Evolutionary conservation across 768 basidiomycete genomes (phyloP), one percentile per base, ranked within the genome.

Genomic region (Cubamyces lactineus): DNA sequence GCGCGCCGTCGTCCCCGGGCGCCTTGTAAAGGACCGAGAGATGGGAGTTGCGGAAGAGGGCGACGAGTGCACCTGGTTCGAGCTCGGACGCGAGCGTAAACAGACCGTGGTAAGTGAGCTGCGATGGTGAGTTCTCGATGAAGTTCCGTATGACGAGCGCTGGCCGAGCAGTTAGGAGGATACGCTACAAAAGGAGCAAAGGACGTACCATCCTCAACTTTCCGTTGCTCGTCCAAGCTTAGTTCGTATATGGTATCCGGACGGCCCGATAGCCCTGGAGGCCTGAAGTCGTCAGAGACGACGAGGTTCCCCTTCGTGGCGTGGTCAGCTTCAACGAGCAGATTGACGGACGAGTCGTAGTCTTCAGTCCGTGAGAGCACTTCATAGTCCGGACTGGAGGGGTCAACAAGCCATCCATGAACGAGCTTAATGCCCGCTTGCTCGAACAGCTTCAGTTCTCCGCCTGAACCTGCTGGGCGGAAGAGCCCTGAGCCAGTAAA

Each of bases 11-110:
- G 19, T 64, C 65, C 5, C 70, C 69, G 0, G 39, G 61, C 61
- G 78, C 75, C 61, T 89, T 92, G 78, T 94, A 91, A 1, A 97
- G 78, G 9, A 96, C 94, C 0, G 89, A 88, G 15, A 97, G 85
- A 71, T 96, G 95, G 0, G 92, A 94, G 74, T 86, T 93, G 54
- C 95, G 86, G 80, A 95, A 96, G 63, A 96, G 84, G 0, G 94
- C 94, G n/a, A 89, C 88, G 57, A 95, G 84, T 1, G 84, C 78
- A 2, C 84, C 81, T 0, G 80, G 78, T 15, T 73, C 57, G 34
- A 84, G 69, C 3, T 73, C 67, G 7, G 79, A 72, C 0, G 89
- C 87, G 51, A 96, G 85, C 39, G 87, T 83, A 73, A 95, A 94
- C 38, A 96, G 81, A 0, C 94, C 94, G 56, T 92, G 82, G 69